Evolutionary conservation across 164 flowering plant species (phyloP), one percentile per base, ranked within the genome.

Genomic region (Stephania japonica): DNA sequence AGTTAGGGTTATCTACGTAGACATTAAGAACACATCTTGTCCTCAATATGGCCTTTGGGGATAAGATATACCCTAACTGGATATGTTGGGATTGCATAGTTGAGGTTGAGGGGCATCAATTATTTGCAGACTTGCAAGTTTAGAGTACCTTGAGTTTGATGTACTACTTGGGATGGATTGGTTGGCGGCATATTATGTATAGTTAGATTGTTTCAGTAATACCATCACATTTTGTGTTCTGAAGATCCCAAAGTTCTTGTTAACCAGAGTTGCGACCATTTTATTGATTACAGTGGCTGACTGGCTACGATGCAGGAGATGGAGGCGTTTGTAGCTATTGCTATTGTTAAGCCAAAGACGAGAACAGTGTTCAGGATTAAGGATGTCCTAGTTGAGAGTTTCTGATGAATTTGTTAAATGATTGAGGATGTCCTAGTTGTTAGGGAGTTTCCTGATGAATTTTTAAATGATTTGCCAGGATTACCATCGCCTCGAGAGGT

Each of bases 111-210:
- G 49, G 42, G 3, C 0, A 67, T 3, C 49, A 67, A 13, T 5
- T 67, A 7, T 1, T 2, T 3, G 9, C 42, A 19, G 70, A 67
- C 21, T 24, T 67, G 16, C 1, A 12, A 18, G 7, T 67, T 23
- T 18, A 38, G 49, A 16, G n/a, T 38, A 16, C 42, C 7, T 42
- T 26, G 70, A 21, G 12, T 67, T 38, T 16, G 70, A 67, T 19
- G 56, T 43, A 18, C 9, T 69, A 7, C 41, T 69, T 3, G 59
- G 71, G 26, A 69, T 44, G 59, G 71, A 69, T n/a, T 69, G 6
- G 59, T 42, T 69, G 1, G 50, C 38, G 24, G 4, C 14, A 0
- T 9, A 44, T 19, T n/a, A n/a, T 69, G 71, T n/a, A 11, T 10
- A 4, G 2, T 5, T 69, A n/a, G 56, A 69, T 23, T 69, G 19